Evolutionary conservation across 805 yeast species (phyloP).

Genomic region (Ogataea allantospora): DNA sequence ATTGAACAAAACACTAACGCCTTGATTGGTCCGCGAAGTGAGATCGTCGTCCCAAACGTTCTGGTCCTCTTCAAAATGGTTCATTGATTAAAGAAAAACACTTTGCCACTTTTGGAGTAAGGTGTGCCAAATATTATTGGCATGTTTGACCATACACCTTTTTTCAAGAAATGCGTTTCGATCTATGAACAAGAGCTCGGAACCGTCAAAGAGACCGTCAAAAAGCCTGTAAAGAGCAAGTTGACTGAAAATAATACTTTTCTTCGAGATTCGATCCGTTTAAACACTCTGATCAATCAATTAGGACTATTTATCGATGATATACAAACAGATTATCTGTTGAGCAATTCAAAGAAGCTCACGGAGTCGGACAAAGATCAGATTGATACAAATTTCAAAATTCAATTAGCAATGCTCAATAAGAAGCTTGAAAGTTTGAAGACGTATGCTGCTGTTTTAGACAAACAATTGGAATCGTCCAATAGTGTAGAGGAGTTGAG

Average conservation of each 20-base stretch:
- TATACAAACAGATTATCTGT: slow-evolving; percentile 37
- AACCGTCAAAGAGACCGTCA: neutral
- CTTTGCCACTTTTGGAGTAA: slow-evolving; percentile 14
- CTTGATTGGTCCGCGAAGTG: slow-evolving; percentile 33
- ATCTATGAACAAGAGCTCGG: slow-evolving; percentile 35
- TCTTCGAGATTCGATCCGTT: slow-evolving; percentile 38
- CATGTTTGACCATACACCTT: slow-evolving; percentile 50
- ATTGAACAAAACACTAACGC: slow-evolving; percentile 24
- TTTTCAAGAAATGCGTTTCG: slow-evolving; percentile 45
- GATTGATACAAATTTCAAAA: slow-evolving; percentile 28
- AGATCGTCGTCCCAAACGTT: slow-evolving; percentile 61
- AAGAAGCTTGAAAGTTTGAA: slow-evolving; percentile 31
- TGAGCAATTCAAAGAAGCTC: slow-evolving; percentile 26
- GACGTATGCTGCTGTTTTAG: slow-evolving; percentile 39
- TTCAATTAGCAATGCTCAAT: slow-evolving; percentile 23
- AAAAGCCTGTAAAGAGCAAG: slow-evolving; percentile 6
- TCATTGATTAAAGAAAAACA: slow-evolving; percentile 16
- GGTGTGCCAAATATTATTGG: slow-evolving; percentile 6
- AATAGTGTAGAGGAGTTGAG: slow-evolving; percentile 47
- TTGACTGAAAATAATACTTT: slow-evolving; percentile 37
- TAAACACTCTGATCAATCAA: slow-evolving; percentile 34
- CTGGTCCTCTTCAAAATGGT: slow-evolving; percentile 25
- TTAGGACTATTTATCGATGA: slow-evolving; percentile 35
- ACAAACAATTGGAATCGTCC: slow-evolving; percentile 47
- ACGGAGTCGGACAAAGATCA: slow-evolving; percentile 28